phyloP scores from a whole-genome alignment of 805 yeast genomes.

The Kodamaea lidongshanica region DNA sequence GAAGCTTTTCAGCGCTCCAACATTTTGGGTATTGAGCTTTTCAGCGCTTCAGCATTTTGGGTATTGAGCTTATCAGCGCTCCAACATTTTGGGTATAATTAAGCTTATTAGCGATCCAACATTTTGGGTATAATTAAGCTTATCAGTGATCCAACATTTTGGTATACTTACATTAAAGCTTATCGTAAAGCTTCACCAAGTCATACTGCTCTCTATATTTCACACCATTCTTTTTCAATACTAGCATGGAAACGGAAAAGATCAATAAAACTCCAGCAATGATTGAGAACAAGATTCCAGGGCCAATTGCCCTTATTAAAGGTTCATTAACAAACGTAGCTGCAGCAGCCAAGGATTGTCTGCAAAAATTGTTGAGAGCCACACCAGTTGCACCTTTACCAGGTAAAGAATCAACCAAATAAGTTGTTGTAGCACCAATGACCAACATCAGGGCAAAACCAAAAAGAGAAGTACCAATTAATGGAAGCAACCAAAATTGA shows the following conservation, averaged over 20 bases:
- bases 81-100: too few species aligned
- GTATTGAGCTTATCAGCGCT: too few species aligned
- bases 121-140: too few species aligned
- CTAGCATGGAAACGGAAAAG: conserved; percentile 35
- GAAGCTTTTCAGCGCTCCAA: too few species aligned
- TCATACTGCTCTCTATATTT: conserved; percentile 60
- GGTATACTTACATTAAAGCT: conserved; percentile 20
- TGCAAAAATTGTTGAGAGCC: conserved; percentile 69
- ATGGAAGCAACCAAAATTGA: conserved; percentile 70
- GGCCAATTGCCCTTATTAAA: conserved; percentile 56
- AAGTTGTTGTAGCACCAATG: conserved; percentile 75
- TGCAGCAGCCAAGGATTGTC: conserved; percentile 68
- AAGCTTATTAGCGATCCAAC: too few species aligned
- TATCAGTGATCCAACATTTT: too few species aligned
- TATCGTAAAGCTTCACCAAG: conserved; percentile 50
- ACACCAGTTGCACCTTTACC: conserved; percentile 88
- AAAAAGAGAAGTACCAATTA: conserved; percentile 73
- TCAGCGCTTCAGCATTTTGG: too few species aligned
- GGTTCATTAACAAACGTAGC: conserved; percentile 77
- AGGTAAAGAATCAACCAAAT: conserved; percentile 76
- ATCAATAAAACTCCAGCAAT: conserved; percentile 51
- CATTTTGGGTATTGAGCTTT: too few species aligned
- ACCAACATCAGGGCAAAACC: conserved; percentile 83
- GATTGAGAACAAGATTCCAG: conserved; percentile 66
- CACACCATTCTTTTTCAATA: conserved; percentile 52